These are phyloP conservation scores for Lachancea quebecensis DNA, from an alignment of 805 yeast genomes.

Conservation along the genomic window DNA sequence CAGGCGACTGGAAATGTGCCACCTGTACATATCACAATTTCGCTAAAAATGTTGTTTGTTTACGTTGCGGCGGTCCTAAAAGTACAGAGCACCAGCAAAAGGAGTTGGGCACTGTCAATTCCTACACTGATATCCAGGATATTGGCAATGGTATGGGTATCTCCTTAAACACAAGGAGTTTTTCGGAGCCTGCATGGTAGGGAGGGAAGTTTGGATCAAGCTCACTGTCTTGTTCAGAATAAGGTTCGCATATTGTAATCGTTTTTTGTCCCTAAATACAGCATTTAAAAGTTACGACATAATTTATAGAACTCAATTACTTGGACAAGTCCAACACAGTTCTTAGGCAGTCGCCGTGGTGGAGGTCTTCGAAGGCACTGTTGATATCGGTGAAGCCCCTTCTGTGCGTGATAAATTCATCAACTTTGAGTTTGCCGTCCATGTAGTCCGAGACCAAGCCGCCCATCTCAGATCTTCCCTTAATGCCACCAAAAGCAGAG, in stretches of 20 bases:
- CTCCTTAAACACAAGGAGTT: conserved; percentile 16
- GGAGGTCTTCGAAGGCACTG: conserved; percentile 91
- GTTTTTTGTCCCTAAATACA: not conserved
- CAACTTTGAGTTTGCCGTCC: conserved; percentile 76
- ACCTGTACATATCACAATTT: conserved; percentile 83
- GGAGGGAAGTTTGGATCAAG: not conserved
- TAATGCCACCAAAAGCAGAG: conserved; percentile 98
- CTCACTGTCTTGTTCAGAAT: not conserved
- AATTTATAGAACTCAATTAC: conserved; percentile 7
- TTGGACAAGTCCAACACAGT: conserved; percentile 59
- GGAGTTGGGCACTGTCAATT: conserved; percentile 9
- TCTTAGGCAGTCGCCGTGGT: conserved; percentile 87
- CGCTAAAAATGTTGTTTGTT: conserved; percentile 81
- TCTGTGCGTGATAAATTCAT: conserved; percentile 91
- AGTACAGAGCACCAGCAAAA: conserved; percentile 14
- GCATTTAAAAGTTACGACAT: conserved; percentile 2
- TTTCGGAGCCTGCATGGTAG: conserved; percentile 21
- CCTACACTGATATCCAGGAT: conserved; percentile 5
- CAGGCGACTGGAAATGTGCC: conserved; percentile 94
- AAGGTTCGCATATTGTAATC: conserved; percentile 4
- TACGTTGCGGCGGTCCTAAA: conserved; percentile 78
- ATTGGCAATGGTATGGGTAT: conserved; percentile 16
- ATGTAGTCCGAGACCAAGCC: conserved; percentile 81
- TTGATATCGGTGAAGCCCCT: conserved; percentile 73
- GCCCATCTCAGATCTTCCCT: conserved; percentile 94